A percentile compares a stretch with the other conserved stretches of the same genome.
Conservation (phyloP, 768 basidiomycete genomes). For the Boletus fagicola region DNA sequence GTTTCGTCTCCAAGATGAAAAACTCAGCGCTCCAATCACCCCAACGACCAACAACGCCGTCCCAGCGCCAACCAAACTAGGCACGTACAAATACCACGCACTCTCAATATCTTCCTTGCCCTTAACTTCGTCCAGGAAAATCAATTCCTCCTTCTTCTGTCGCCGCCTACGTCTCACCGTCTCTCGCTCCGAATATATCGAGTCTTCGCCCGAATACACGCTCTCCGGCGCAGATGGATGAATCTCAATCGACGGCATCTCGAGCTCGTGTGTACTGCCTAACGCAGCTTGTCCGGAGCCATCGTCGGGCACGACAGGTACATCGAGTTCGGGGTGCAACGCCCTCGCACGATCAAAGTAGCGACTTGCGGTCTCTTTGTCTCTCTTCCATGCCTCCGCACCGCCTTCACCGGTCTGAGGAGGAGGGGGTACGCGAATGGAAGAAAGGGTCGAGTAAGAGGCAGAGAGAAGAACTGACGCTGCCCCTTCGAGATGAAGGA, state of each 20-base stretch:
- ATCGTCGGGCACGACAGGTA: slow-evolving; percentile 62
- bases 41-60: slow-evolving; percentile 78
- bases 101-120: slow-evolving; percentile 58
- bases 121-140: slow-evolving; percentile 45
- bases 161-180: slow-evolving; percentile 45
- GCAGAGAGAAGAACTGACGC: slow-evolving; percentile 69
- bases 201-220: slow-evolving; percentile 28
- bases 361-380: slow-evolving; percentile 65
- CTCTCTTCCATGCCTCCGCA: slow-evolving; percentile 70
- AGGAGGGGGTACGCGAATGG: slow-evolving; percentile 63
- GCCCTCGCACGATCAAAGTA: slow-evolving; percentile 70
- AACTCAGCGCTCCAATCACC: slow-evolving; percentile 73
- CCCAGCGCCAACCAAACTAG: slow-evolving; percentile 79
- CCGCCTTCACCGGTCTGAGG: slow-evolving; percentile 54
- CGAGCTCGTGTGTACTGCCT: slow-evolving; percentile 42
- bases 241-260: slow-evolving; percentile 69
- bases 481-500: slow-evolving; percentile 79
- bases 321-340: slow-evolving; percentile 62
- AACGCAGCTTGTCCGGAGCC: slow-evolving; percentile 28
- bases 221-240: slow-evolving; percentile 28
- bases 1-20: slow-evolving; percentile 66
- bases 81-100: slow-evolving; percentile 79
- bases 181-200: slow-evolving; percentile 31
- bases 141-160: slow-evolving; percentile 55
- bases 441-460: slow-evolving; percentile 74